Evolutionary conservation across 2,329 filamentous ascomycete species (phyloP).

Genomic region (Pseudocercospora cruenta): DNA sequence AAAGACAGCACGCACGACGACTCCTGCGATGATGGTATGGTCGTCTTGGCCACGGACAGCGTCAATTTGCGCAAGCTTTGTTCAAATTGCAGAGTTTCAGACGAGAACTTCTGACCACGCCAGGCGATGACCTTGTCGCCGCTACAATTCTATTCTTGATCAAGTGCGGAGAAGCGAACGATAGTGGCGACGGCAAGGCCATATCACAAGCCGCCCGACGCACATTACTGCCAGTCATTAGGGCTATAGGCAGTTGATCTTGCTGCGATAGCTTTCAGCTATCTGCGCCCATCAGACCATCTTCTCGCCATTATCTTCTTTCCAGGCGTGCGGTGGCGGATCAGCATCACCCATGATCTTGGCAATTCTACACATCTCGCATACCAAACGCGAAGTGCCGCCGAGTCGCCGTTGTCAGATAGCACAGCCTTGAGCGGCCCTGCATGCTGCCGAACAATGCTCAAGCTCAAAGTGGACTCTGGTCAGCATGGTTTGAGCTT

Average conservation of each 20-base stretch:
- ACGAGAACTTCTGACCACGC: background rate
- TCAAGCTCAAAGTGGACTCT: background rate
- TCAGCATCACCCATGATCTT: background rate
- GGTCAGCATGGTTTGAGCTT: background rate
- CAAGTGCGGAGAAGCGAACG: background rate
- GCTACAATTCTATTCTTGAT: background rate
- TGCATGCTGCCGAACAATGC: background rate
- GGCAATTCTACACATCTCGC: background rate
- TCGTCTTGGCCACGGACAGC: background rate
- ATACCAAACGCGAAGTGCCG: background rate
- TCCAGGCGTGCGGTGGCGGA: background rate
- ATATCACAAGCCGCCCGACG: background rate
- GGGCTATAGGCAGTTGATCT: background rate
- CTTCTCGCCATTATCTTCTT: background rate
- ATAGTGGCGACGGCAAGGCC: background rate
- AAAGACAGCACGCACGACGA: background rate
- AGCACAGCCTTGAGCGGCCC: background rate
- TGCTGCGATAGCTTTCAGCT: background rate
- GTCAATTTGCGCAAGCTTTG: slow-evolving; percentile 4
- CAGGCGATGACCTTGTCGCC: background rate
- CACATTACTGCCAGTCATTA: background rate
- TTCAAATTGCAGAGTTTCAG: slow-evolving; percentile 7
- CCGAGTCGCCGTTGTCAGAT: background rate
- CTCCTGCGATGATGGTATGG: background rate
- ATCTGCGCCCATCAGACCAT: background rate